Evolutionary conservation across 345 rosid genomes (phyloP), one percentile per base, ranked within the genome.

Genomic region (Citrus maxima): DNA sequence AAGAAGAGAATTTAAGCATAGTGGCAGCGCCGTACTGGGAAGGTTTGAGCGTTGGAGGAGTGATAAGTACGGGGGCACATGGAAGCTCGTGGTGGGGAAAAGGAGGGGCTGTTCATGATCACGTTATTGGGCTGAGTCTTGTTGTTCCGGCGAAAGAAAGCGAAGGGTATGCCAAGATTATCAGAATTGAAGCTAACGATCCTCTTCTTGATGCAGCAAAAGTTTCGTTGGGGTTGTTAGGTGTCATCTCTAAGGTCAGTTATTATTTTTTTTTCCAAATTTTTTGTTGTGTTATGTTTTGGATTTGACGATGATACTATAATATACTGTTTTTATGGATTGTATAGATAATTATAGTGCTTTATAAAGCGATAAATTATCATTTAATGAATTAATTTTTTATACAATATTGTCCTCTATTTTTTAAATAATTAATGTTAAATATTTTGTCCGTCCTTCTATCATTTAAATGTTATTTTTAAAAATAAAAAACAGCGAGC

Each of bases 81-180:
- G 99, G 99, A 4, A 95, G 99, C 80, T 93, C 99, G 0, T 95
- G 98, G 98, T 90, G 89, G 81, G 98, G 97, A 28, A 87, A 85
- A 77, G 99, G 99, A 14, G 99, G 97, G n/a, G 91, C 97, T 2
- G 95, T 89, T 71, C 98, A 93, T 49, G 99, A 95, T 70, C 95
- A 93, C 78, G 97, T 95, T 22, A 83, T 89, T 49, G 96, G 93
- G 10, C 70, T 95, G 18, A 87, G 82, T 75, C 88, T 95, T 34
- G 75, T 93, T 10, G 88, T 93, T 70, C 96, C 98, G 0, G 90
- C 91, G 5, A 54, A 24, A 21, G 77, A 80, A 24, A 86, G 89
- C 0, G 88, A 93, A 77, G 92, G 97, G 10, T 93, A 66, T 72
- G 97, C 98, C 0, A 92, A 95, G 77, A 63, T 93, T 42, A 69